These are phyloP conservation scores for Hibiscus trionum DNA, from an alignment of 345 rosid species.

Conservation along the genomic window DNA sequence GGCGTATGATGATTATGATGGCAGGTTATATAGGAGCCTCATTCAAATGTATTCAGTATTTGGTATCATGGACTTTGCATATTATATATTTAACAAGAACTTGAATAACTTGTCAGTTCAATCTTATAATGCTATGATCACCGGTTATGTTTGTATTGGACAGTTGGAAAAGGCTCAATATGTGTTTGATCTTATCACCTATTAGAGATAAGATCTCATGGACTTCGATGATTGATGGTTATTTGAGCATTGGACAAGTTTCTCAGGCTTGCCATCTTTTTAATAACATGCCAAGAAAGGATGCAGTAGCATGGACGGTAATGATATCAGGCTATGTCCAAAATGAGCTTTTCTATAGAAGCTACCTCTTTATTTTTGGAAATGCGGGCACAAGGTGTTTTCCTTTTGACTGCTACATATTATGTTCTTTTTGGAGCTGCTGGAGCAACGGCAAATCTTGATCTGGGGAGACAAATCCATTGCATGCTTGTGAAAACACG, in stretches of 20 bases:
- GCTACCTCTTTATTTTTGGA: conserved; percentile 29
- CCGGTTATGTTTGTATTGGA: conserved; percentile 37
- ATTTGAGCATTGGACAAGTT: conserved; percentile 28
- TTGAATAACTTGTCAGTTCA: conserved; percentile 19
- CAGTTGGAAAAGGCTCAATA: conserved; percentile 35
- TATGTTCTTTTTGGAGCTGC: conserved; percentile 51
- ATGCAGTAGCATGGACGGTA: conserved; percentile 50
- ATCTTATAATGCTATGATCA: conserved; percentile 39
- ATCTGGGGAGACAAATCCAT: conserved; percentile 55
- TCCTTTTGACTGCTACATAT: conserved; percentile 30
- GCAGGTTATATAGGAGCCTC: conserved; percentile 55
- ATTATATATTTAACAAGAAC: conserved; percentile 28
- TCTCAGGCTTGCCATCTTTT: conserved; percentile 29
- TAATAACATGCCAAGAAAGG: conserved; percentile 36
- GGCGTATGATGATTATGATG: conserved; percentile 45
- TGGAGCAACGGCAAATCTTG: conserved; percentile 62
- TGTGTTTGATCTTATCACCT: conserved; percentile 34
- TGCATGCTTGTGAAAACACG: conserved; percentile 38
- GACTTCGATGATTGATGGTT: conserved; percentile 52
- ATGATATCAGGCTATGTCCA: conserved; percentile 48
- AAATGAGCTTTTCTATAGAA: conserved; percentile 40
- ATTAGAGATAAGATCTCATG: conserved; percentile 40
- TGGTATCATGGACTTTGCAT: conserved; percentile 49
- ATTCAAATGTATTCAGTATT: conserved; percentile 59
- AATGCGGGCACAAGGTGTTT: conserved; percentile 31